A percentile compares a stretch with the other conserved stretches of the same genome.
Conservation (phyloP, 257 asterid genomes). For the Verbena officinalis region DNA sequence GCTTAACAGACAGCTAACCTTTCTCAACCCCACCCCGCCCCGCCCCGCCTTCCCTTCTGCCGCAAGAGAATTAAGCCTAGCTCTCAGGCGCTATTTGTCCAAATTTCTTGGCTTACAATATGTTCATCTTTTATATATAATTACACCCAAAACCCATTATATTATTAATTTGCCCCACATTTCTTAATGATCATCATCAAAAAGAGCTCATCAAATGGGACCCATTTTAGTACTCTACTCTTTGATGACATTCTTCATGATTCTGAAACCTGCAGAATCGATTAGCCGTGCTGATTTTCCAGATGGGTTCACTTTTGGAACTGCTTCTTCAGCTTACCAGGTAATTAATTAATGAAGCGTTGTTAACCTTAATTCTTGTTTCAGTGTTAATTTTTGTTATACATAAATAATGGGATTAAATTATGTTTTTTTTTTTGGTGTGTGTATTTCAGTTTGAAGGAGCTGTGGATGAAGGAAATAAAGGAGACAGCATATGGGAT, state of each 20-base stretch:
- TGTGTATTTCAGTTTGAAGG: conserved; percentile 68
- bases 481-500: conserved; percentile 87
- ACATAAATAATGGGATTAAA: neutral
- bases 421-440: neutral
- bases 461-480: conserved; percentile 81
- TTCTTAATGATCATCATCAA: conserved; percentile 13
- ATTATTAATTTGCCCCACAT: neutral
- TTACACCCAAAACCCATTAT: neutral
- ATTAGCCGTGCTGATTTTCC: conserved; percentile 69
- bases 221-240: conserved; percentile 24
- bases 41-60: neutral
- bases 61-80: conserved; percentile 24
- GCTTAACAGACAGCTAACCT: conserved; percentile 36
- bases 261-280: conserved; percentile 39
- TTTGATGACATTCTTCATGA: conserved; percentile 25
- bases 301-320: conserved; percentile 75
- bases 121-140: conserved; percentile 12
- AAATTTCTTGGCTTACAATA: conserved; percentile 34
- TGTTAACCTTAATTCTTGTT: neutral
- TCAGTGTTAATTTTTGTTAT: neutral
- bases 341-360: conserved; percentile 38
- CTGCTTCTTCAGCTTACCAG: conserved; percentile 97
- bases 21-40: neutral
- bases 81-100: conserved; percentile 23
- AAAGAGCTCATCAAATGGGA: conserved; percentile 30